Evolutionary conservation across 1,284 basidiomycete species (phyloP), one percentile per base, ranked within the genome.

Genomic region (Pascua guehoae): DNA sequence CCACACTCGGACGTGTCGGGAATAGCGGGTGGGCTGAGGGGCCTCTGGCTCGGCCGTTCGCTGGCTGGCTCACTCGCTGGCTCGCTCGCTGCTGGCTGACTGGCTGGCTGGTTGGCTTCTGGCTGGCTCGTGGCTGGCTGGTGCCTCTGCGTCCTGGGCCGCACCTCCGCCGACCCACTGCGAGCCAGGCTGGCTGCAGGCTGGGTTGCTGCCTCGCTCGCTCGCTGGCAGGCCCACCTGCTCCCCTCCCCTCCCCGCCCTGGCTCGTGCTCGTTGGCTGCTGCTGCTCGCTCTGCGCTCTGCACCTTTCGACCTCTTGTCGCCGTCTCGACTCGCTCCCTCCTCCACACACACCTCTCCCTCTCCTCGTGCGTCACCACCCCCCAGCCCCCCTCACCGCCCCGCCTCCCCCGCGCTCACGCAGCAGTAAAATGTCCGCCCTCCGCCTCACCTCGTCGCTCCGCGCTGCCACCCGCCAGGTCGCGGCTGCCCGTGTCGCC

Each of bases 401-500:
- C 39, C 45, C 8, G 12, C 44, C 16, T 40, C 17, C 40, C 50
- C 16, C 41, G 12, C 40, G 46, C 56, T 55, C 17, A 56, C 54
- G n/a, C 47, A 37, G 24, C 48, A 59, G 55, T 32, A 63, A 55
- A 56, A 73, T 74, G 71, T 73, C 69, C 68, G 67, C 69, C 54
- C 61, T 69, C 63, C 65, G 69, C 61, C 62, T 72, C 62, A 52
- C 69, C 58, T 66, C 72, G 56, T 71, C 76, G 56, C 69, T 77
- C 63, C 72, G 75, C 58, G 67, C 70, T 47, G 61, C 72, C 43
- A 70, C 73, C 57, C 71, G 71, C 56, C 62, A 62, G 57, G 61
- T 63, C 48, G 65, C 74, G 47, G 60, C 67, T 36, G 60, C 82
- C 48, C 58, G 66, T 49, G 73, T 82, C 44, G 78, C 86, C 61